Percentiles rank a stretch among this genome's conserved stretches.
phyloP scores from a whole-genome alignment of 805 yeast genomes.

The Citeromyces nyonsensis region DNA sequence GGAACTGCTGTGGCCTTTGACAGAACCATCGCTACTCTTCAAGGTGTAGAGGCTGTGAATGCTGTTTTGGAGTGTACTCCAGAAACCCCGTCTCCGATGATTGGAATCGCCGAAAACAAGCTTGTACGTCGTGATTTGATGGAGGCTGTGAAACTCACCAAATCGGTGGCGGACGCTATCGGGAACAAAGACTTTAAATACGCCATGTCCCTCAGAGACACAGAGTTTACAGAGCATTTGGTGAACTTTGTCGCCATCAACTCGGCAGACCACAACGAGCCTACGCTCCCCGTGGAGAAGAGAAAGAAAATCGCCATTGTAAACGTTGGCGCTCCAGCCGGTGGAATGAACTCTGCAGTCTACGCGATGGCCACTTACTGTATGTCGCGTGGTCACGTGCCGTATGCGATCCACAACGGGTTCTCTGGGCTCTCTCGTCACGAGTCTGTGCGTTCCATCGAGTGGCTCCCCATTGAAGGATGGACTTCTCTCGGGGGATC shows the following conservation, averaged over 20 bases:
- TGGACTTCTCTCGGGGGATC: constrained; percentile 72
- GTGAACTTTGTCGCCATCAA: constrained; percentile 51
- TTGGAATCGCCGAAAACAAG: constrained; percentile 57
- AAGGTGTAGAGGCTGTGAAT: constrained; percentile 72
- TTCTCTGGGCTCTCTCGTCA: constrained; percentile 55
- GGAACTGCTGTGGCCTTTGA: constrained; percentile 71
- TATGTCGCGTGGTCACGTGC: constrained; percentile 59
- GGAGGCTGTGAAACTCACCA: constrained; percentile 59
- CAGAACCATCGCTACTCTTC: constrained; percentile 57
- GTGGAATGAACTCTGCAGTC: constrained; percentile 67
- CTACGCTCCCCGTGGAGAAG: constrained; percentile 35
- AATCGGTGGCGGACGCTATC: constrained; percentile 60
- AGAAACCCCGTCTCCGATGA: constrained; percentile 66
- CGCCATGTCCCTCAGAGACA: constrained; percentile 59
- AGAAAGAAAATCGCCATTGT: constrained; percentile 53
- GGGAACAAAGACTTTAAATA: constrained; percentile 46
- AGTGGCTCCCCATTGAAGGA: constrained; percentile 57
- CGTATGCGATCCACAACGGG: constrained; percentile 62
- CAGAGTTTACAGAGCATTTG: constrained; percentile 56
- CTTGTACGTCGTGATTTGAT: constrained; percentile 53
- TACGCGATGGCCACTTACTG: constrained; percentile 63
- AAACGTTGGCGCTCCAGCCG: constrained; percentile 72
- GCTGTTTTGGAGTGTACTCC: constrained; percentile 58
- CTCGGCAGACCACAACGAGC: constrained; percentile 51
- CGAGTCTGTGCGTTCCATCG: constrained; percentile 40